These are phyloP conservation scores for Dendrothele bispora DNA, from an alignment of 768 basidiomycete genomes.

Conservation along the genomic window DNA sequence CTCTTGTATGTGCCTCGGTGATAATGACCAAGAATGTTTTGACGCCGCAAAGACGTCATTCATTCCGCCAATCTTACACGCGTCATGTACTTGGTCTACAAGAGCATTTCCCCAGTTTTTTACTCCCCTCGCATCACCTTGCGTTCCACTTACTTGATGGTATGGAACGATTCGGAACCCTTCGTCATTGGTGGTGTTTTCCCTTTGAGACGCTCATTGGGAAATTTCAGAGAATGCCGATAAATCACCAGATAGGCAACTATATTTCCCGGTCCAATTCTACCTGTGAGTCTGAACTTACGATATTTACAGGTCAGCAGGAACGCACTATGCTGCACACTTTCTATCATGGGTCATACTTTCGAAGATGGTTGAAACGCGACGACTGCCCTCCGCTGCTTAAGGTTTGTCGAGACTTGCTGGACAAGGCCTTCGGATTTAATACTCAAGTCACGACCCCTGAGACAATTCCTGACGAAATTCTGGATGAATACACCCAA, in stretches of 20 bases:
- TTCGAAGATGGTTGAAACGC: slow-evolving; percentile 12
- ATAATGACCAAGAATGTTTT: background rate
- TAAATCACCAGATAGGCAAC: slow-evolving; percentile 22
- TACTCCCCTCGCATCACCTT: slow-evolving; percentile 4
- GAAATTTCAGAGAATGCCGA: slow-evolving; percentile 15
- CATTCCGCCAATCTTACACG: slow-evolving; percentile 1
- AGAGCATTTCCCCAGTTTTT: slow-evolving; percentile 10
- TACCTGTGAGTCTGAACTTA: background rate
- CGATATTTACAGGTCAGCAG: background rate
- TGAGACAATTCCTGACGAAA: background rate
- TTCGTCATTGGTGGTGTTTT: slow-evolving; percentile 24
- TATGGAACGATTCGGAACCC: slow-evolving; percentile 10
- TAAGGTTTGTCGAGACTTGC: slow-evolving; percentile 8
- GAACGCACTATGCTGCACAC: slow-evolving; percentile 14
- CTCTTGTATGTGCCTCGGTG: background rate
- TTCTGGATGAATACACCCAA: background rate
- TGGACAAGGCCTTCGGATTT: slow-evolving; percentile 12
- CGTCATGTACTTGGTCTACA: slow-evolving; percentile 9
- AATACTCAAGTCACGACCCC: background rate
- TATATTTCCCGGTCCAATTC: background rate
- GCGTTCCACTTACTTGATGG: slow-evolving; percentile 17
- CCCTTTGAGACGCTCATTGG: slow-evolving; percentile 25
- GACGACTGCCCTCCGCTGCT: slow-evolving; percentile 11
- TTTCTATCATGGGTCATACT: slow-evolving; percentile 10
- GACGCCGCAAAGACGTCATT: background rate